Base-by-base conservation (phyloP, 2,329 filamentous ascomycete species). In the Sporothrix brunneoviolacea region DNA sequence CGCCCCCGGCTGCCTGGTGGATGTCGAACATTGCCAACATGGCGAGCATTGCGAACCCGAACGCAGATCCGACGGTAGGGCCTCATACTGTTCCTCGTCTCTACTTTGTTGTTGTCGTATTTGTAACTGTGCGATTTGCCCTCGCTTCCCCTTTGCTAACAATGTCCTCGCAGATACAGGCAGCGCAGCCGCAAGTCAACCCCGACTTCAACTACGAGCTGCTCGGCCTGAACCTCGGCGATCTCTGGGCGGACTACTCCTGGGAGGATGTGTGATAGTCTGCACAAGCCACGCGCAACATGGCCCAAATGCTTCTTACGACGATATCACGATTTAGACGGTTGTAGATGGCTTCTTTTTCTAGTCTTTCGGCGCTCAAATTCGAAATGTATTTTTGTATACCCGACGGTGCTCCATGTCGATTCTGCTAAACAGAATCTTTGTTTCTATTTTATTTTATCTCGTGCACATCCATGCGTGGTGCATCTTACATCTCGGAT, bases 1-100 rank as follows among this genome's bases (percentile, higher is more conserved):
- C 54, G 3, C 51, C 59, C 7, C 54, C 56, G 12, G 56, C 59
- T 6, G 57, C 58, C 24, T 62, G 61, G 61, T 62, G 61, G 61
- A 48, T 61, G 52, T 51, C 54, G 28, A 58, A 58, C 27, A 57
- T 58, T 51, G 56, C 56, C 42, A 58, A 55, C 33, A 58, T 56
- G 53, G 30, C 50, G 19, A 55, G 41, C 51, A 52, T 51, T 13
- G 55, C 51, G 28, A 55, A 57, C 22, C 28, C 53, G 8, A 54
- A 50, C 33, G 49, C 45, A 19, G 54, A 54, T 6, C 45, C 54
- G 16, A 39, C 52, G 12, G 54, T 56, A 32, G 6, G 42, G 36
- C 4, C 7, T 13, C 2, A 3, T 10, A 2, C 32, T 36, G 2
- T 18, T 13, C 9, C 6, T 18, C 16, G 4, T 15, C 16, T 8